These are phyloP conservation scores for Arxiozyma slooffiae DNA, from an alignment of 1,139 yeast genomes.

Conservation along the genomic window DNA sequence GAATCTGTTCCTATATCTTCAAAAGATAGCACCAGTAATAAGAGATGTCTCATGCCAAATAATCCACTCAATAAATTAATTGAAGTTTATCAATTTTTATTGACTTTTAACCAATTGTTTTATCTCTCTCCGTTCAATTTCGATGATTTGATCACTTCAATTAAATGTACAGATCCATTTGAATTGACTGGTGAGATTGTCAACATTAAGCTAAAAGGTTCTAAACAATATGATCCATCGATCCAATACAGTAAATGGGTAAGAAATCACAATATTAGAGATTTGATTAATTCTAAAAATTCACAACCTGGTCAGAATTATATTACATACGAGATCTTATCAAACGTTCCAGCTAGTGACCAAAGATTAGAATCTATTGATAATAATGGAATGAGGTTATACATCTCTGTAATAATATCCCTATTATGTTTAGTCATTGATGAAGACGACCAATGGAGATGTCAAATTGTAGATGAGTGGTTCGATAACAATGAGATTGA, in stretches of 20 bases:
- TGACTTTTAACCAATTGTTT: constrained; percentile 19
- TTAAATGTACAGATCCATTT: constrained; percentile 23
- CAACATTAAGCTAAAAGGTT: constrained; percentile 7
- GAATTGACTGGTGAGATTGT: constrained; percentile 26
- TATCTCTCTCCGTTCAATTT: constrained; percentile 19
- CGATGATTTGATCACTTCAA: constrained; percentile 23
- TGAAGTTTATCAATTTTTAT: constrained; percentile 24
- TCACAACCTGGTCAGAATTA: constrained; percentile 4
- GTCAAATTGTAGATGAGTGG: constrained; percentile 29
- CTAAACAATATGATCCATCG: constrained; percentile 1
- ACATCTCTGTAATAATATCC: constrained; percentile 21
- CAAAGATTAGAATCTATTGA: constrained; percentile 27
- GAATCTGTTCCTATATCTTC: constrained; percentile 16
- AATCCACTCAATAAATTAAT: constrained; percentile 6
- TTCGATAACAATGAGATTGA: constrained; percentile 16
- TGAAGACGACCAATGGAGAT: constrained; percentile 29
- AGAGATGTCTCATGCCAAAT: no score
- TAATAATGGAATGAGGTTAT: constrained; percentile 18
- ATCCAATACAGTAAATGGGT: constrained; percentile 9
- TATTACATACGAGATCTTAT: constrained; percentile 15
- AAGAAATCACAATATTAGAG: constrained; percentile 13
- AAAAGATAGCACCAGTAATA: neutral
- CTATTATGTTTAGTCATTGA: constrained; percentile 21
- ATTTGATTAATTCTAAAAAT: constrained; percentile 11
- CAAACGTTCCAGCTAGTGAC: constrained; percentile 25